Conservation (phyloP, 176 grass and related monocot genomes). For the Musa troglodytarum region DNA sequence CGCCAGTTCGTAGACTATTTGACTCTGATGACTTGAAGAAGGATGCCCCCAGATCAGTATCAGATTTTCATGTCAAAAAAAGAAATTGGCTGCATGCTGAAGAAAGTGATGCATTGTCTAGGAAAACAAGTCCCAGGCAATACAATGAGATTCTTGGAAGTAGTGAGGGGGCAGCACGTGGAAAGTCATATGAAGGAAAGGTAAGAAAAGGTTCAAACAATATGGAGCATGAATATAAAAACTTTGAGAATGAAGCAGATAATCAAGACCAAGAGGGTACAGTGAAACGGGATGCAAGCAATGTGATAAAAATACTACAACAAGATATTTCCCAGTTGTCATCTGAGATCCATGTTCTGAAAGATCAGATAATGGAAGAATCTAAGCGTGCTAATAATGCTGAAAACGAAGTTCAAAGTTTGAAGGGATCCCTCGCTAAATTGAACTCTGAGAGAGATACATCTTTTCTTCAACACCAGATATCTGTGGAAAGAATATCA, state of each 20-base stretch:
- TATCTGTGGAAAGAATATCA: slow-evolving; percentile 41
- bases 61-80: slow-evolving; percentile 28
- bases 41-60: slow-evolving; percentile 31
- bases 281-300: slow-evolving; percentile 30
- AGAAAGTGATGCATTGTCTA: slow-evolving; percentile 36
- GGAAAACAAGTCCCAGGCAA: slow-evolving; percentile 35
- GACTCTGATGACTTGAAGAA: slow-evolving; percentile 38
- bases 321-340: slow-evolving; percentile 65
- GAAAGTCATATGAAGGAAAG: slow-evolving; percentile 34
- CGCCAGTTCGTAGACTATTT: slow-evolving; percentile 25
- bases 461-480: slow-evolving; percentile 44
- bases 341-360: slow-evolving; percentile 56
- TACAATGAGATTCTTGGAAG: slow-evolving; percentile 33
- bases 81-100: slow-evolving; percentile 58
- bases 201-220: slow-evolving; percentile 40
- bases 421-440: slow-evolving; percentile 34
- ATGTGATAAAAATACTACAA: slow-evolving; percentile 44
- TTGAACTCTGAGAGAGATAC: slow-evolving; percentile 52
- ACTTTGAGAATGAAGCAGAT: not conserved
- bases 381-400: slow-evolving; percentile 65
- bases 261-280: slow-evolving; percentile 7
- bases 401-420: slow-evolving; percentile 48
- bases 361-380: slow-evolving; percentile 56
- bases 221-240: slow-evolving; percentile 31
- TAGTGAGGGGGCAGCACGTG: not conserved